Evolutionary conservation across 495 filamentous ascomycete genomes (phyloP), one percentile per base, ranked within the genome.

Genomic region (Podospora tetraspora): DNA sequence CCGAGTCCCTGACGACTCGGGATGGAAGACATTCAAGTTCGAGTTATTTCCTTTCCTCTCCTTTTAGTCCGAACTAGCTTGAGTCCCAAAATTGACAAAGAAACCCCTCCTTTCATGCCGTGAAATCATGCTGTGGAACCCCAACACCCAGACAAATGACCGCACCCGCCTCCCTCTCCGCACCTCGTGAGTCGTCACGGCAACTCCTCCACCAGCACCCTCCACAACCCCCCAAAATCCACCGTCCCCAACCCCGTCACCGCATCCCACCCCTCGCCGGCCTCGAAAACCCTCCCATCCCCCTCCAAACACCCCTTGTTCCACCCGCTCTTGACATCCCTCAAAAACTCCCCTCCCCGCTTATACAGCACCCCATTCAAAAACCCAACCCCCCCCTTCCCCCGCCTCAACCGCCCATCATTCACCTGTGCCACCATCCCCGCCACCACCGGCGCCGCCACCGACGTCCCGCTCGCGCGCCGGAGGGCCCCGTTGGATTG

Each of bases 361-460:
- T 80, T 81, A 73, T 91, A 91, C 75, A 90, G 85, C 1, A 90
- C 79, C 0, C 83, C 81, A 22, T 81, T 71, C 68, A 89, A 86
- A 56, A 84, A 85, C 6, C 74, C 74, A 27, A 74, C 63, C 30
- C 72, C 80, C 11, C 81, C 70, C 77, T 89, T 90, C 8, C 61
- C 57, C 27, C 83, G 83, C 16, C 73, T 77, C 24, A 89, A 67
- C n/a, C 88, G 79, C 68, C 84, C 85, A 70, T 89, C 88, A 67
- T 90, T 90, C 66, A 90, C 79, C 2, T 84, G 78, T 3, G 83
- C 89, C 37, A 91, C 72, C 37, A 90, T 82, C 1, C 82, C 76
- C 1, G 82, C 87, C 43, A 83, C 84, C 0, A 86, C 76, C 0
- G 88, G 88, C 22, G 86, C 75, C 22, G 86, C 83, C n/a, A 87